Base-by-base conservation (phyloP, 1,139 yeast species). In the Geotrichum bryndzae region DNA sequence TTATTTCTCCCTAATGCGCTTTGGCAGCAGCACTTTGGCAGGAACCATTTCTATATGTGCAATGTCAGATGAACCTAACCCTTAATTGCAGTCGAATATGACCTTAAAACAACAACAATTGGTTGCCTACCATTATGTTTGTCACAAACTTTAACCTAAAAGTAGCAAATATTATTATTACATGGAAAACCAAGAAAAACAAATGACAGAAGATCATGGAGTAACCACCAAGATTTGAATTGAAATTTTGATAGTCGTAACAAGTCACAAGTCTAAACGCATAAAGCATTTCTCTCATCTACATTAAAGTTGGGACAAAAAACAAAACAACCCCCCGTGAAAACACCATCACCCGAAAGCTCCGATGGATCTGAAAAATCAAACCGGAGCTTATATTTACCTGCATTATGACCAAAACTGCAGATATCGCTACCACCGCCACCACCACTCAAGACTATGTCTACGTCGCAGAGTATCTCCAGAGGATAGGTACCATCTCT, bases 391-490 rank as follows among this genome's bases (percentile, higher is more conserved):
- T n/a, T 41, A 18, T n/a, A 15, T 41, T 41, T 41, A 29, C 33
- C 33, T n/a, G 10, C 18, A 41, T 41, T 1, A 41, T 41, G 48
- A 41, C 18, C n/a, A 23, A 6, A 25, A 41, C 29, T 1, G 22
- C 31, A 8, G 25, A 29, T 11, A 25, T n/a, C 7, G 2, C 33
- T 10, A 38, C 56, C 13, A 50, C 18, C 18, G 6, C 50, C 50
- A 10, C 7, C 50, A n/a, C 8, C 10, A 22, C 33, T 27, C 52
- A 27, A 50, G 29, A 50, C 31, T 50, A 13, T 4, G 55, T 61
- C 22, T 75, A 71, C 60, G 68, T 70, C 63, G 72, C 77, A 1
- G 80, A 78, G 64, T 71, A 74, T 56, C 67, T 78, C 57, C 66
- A 71, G 11, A 62, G 72, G 46, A 71, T 73, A 51, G 66, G 66